phyloP scores from a whole-genome alignment of 805 yeast species.

The Candida cerambycidarum region DNA sequence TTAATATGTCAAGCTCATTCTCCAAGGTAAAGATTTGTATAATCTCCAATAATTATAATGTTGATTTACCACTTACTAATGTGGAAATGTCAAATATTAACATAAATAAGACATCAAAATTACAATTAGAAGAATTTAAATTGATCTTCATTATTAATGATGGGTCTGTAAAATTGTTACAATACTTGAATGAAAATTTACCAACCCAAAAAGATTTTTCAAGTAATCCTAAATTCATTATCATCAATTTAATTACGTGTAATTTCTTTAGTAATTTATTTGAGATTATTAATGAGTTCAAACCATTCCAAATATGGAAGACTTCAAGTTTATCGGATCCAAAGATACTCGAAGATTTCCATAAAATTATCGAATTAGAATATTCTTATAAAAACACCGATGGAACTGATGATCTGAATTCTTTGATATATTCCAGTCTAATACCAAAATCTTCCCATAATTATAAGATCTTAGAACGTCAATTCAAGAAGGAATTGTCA shows the following conservation, averaged over 20 bases:
- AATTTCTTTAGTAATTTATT: constrained; percentile 41
- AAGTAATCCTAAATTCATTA: constrained; percentile 27
- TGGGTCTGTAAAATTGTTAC: constrained; percentile 32
- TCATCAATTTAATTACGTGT: constrained; percentile 39
- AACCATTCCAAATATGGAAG: constrained; percentile 43
- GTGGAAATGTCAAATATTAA: constrained; percentile 15
- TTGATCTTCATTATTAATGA: constrained; percentile 38
- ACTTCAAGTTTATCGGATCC: constrained; percentile 30
- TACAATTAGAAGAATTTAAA: constrained; percentile 22
- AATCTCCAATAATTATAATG: constrained; percentile 15
- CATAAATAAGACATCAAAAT: constrained; percentile 6
- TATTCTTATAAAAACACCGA: constrained; percentile 8
- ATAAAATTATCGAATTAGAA: constrained; percentile 29
- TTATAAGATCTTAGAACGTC: constrained; percentile 29
- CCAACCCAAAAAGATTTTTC: constrained; percentile 1
- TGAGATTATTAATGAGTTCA: constrained; percentile 31
- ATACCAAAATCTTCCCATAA: constrained; percentile 22
- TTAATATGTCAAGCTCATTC: constrained; percentile 6
- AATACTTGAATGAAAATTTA: constrained; percentile 21
- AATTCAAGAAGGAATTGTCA: constrained; percentile 29
- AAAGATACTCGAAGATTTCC: constrained; percentile 24
- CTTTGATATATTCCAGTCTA: constrained; percentile 23
- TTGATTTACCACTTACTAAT: constrained; percentile 17
- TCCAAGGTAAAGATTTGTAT: constrained; percentile 4
- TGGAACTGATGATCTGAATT: background rate